These are phyloP conservation scores for Leishmania arabica DNA, from an alignment of 208 protist genomes.

Conservation along the genomic window DNA sequence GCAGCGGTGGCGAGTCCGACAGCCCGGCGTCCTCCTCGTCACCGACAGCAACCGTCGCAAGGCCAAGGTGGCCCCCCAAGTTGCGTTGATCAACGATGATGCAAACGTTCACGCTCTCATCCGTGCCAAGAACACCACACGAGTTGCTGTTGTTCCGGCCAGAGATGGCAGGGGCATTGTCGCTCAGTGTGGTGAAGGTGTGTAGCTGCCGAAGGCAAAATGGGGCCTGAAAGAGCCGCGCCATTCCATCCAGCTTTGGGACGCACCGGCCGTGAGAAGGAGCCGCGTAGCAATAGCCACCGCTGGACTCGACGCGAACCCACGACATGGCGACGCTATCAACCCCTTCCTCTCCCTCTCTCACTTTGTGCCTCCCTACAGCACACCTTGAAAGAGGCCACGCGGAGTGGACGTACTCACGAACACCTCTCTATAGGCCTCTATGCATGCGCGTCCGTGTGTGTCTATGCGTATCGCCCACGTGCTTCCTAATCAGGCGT, in stretches of 20 bases:
- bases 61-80: slow-evolving; percentile 55
- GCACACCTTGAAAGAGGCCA: background rate
- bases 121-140: slow-evolving; percentile 1
- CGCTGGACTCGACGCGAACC: slow-evolving; percentile 55
- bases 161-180: slow-evolving; percentile 4
- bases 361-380: background rate
- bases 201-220: slow-evolving; percentile 30
- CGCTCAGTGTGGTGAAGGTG: slow-evolving; percentile 16
- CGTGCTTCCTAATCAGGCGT: background rate
- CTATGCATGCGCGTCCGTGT: background rate
- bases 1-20: slow-evolving; percentile 1
- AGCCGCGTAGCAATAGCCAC: slow-evolving; percentile 50
- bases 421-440: background rate
- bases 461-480: background rate
- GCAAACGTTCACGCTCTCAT: slow-evolving; percentile 20
- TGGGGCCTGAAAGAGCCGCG: slow-evolving; percentile 42
- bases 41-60: slow-evolving; percentile 57
- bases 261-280: slow-evolving; percentile 57
- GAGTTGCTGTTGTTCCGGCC: background rate
- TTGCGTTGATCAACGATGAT: slow-evolving; percentile 56
- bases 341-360: background rate
- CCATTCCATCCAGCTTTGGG: slow-evolving; percentile 44
- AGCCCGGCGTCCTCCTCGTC: slow-evolving; percentile 30
- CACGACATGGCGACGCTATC: slow-evolving; percentile 51
- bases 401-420: background rate